Conservation (phyloP, 1,284 basidiomycete genomes). For the Waitea zeae region DNA sequence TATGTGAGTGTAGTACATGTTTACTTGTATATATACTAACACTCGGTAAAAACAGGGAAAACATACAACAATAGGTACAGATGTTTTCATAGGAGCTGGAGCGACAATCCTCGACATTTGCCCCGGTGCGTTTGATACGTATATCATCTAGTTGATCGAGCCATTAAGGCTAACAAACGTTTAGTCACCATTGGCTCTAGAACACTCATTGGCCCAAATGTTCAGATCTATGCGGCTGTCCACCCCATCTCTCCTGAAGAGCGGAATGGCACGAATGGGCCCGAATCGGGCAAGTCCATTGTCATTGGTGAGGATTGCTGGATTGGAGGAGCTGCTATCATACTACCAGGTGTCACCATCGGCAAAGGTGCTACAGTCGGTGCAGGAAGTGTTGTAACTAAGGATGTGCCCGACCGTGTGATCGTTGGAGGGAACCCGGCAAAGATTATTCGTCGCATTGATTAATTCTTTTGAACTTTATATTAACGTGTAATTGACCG, state of each 20-base stretch:
- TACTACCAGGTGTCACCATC: conserved; percentile 10
- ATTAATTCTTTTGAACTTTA: too few relatives aligned
- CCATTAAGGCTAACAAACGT: too few relatives aligned
- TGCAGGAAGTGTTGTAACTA: conserved; percentile 10
- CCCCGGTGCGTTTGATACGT: background rate
- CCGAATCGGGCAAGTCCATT: conserved; percentile 6
- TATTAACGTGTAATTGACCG: too few relatives aligned
- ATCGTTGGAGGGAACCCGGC: background rate
- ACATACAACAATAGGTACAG: background rate
- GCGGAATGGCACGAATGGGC: conserved; percentile 5
- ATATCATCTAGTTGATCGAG: conserved; percentile 6
- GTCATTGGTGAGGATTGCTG: conserved; percentile 10
- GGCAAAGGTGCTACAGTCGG: conserved; percentile 9
- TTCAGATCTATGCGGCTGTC: conserved; percentile 7
- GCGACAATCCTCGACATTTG: background rate
- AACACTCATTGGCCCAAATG: conserved; percentile 9
- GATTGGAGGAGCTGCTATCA: conserved; percentile 8
- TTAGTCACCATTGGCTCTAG: conserved; percentile 8
- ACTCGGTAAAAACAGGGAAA: background rate
- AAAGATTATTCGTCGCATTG: too few relatives aligned
- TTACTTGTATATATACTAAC: background rate
- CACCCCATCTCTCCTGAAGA: conserved; percentile 5
- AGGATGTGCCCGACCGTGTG: conserved; percentile 8
- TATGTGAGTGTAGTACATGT: background rate
- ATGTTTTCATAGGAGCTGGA: background rate